These are phyloP conservation scores for Suillus paluster DNA, from an alignment of 768 basidiomycete genomes.

Conservation along the genomic window DNA sequence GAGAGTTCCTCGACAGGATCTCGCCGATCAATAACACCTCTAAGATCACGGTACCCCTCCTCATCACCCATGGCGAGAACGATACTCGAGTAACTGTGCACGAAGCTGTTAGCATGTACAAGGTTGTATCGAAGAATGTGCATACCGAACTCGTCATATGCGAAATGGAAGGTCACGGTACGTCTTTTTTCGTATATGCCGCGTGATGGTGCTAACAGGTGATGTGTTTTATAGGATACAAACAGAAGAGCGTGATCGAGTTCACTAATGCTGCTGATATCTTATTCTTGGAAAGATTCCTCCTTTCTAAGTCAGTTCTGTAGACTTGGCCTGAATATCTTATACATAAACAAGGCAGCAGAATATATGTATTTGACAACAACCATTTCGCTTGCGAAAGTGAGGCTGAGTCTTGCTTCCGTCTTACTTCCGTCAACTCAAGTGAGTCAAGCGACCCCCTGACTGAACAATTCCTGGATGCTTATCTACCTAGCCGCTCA, in stretches of 20 bases:
- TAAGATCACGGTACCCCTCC: conserved; percentile 40
- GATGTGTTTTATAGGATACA: conserved; percentile 38
- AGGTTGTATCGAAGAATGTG: conserved; percentile 33
- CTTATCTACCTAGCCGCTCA: not conserved
- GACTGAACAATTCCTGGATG: not conserved
- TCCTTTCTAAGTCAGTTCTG: conserved; percentile 26
- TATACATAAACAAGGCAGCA: not conserved
- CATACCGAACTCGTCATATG: conserved; percentile 43
- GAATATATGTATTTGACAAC: too few relatives aligned
- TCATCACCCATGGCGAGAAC: conserved; percentile 47
- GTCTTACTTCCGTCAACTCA: too few relatives aligned
- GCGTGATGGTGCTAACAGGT: conserved; percentile 8
- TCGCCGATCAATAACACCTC: conserved; percentile 44
- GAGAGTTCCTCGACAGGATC: conserved; percentile 42
- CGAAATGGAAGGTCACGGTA: conserved; percentile 48
- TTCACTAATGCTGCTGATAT: conserved; percentile 45
- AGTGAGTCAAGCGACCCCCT: not conserved
- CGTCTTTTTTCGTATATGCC: conserved; percentile 12
- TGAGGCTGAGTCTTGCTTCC: too few relatives aligned
- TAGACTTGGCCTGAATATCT: not conserved
- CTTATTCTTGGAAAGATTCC: conserved; percentile 41
- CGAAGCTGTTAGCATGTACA: conserved; percentile 44
- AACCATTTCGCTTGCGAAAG: too few relatives aligned
- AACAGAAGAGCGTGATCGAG: conserved; percentile 48
- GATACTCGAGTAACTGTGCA: conserved; percentile 45